These are phyloP conservation scores for Crucihimalaya himalaica DNA, from an alignment of 345 rosid species.

Conservation along the genomic window DNA sequence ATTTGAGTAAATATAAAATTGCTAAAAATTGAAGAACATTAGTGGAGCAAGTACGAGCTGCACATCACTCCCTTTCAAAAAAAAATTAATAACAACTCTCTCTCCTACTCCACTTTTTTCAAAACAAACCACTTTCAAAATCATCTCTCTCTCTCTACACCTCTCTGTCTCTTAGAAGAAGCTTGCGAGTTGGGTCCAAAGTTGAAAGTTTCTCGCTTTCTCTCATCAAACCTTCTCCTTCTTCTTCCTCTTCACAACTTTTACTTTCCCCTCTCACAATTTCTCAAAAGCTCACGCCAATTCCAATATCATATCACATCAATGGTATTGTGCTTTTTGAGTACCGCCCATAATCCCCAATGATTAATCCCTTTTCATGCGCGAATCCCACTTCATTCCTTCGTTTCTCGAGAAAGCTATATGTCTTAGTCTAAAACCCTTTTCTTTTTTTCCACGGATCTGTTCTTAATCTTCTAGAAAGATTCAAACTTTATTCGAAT, in stretches of 20 bases:
- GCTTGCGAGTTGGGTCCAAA: slow-evolving; percentile 31
- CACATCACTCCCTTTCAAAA: slow-evolving; percentile 27
- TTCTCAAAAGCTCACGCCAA: slow-evolving; percentile 15
- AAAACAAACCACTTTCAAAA: slow-evolving; percentile 34
- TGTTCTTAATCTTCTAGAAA: slow-evolving; percentile 19
- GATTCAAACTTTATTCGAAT: slow-evolving; percentile 10
- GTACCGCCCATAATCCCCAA: slow-evolving; percentile 32
- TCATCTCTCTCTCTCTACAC: slow-evolving; percentile 18
- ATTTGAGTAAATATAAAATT: slow-evolving; percentile 12
- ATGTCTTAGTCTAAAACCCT: slow-evolving; percentile 7
- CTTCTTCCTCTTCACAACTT: slow-evolving; percentile 20
- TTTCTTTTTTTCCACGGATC: slow-evolving; percentile 19
- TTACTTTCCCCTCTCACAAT: slow-evolving; percentile 19
- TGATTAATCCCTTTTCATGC: slow-evolving; percentile 40
- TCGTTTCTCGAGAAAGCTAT: slow-evolving; percentile 23
- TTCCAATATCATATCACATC: slow-evolving; percentile 29
- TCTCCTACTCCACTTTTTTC: slow-evolving; percentile 10
- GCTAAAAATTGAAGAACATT: slow-evolving; percentile 18
- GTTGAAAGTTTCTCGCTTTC: background rate
- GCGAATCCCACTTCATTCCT: slow-evolving; percentile 33
- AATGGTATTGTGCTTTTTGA: slow-evolving; percentile 12
- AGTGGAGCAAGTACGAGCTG: slow-evolving; percentile 42
- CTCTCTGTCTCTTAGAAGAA: slow-evolving; percentile 26
- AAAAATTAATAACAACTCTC: background rate
- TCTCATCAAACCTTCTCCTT: slow-evolving; percentile 10